Conservation (phyloP, 192 early-diverging fungal genomes). For the Coemansia sp. region DNA sequence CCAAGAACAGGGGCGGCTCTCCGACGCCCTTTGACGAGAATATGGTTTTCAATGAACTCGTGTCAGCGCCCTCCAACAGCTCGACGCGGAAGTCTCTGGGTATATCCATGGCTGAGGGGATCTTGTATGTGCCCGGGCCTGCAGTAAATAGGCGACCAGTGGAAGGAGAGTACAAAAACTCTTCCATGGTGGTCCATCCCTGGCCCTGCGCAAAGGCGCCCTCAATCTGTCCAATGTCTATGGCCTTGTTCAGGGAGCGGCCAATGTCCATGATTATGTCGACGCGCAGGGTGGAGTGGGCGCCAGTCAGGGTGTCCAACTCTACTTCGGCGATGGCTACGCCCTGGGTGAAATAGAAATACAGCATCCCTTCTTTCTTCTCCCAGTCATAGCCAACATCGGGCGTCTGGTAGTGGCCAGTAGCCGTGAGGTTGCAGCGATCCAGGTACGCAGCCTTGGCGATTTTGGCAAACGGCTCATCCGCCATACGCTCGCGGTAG, state of each 20-base stretch:
- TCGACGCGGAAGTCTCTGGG: constrained; percentile 78
- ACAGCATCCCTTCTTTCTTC: constrained; percentile 67
- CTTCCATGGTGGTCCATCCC: constrained; percentile 85
- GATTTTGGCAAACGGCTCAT: constrained; percentile 55
- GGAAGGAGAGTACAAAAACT: constrained; percentile 69
- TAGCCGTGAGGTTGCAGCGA: constrained; percentile 73
- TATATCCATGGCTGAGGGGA: constrained; percentile 81
- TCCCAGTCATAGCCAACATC: constrained; percentile 77
- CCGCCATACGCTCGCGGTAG: constrained; percentile 61
- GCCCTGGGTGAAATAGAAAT: constrained; percentile 84
- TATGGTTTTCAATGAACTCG: constrained; percentile 67
- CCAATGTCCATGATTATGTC: constrained; percentile 90
- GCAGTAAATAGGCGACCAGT: constrained; percentile 75
- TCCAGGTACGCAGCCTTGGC: constrained; percentile 70
- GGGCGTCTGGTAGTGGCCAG: constrained; percentile 85
- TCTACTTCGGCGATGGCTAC: constrained; percentile 82
- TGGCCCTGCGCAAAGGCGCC: constrained; percentile 84
- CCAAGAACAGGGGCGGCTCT: constrained; percentile 86
- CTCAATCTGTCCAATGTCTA: constrained; percentile 91
- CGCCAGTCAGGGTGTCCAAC: constrained; percentile 80
- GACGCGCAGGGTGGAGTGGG: constrained; percentile 68
- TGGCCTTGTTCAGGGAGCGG: constrained; percentile 77
- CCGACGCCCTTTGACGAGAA: constrained; percentile 84
- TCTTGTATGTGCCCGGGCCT: constrained; percentile 88
- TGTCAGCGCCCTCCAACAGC: constrained; percentile 58